phyloP scores from a whole-genome alignment of 371 early-diverging fungal species.

The Funneliformis caledonium region DNA sequence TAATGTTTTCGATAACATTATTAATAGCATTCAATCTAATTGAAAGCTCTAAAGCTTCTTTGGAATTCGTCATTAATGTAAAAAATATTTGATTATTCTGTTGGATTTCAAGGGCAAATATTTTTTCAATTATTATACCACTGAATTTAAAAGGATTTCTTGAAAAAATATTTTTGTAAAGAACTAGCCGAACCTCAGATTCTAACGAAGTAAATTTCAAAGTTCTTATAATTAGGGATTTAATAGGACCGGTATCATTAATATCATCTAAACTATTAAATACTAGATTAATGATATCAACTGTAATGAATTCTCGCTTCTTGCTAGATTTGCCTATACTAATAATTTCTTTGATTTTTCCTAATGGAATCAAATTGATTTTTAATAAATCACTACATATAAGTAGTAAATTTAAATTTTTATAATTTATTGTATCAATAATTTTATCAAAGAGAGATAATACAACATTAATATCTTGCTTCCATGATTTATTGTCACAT shows the following conservation, averaged over 20 bases:
- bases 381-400: background rate
- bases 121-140: constrained; percentile 6
- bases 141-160: constrained; percentile 10
- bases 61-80: background rate
- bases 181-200: background rate
- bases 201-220: constrained; percentile 1
- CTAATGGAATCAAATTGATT: too few species aligned
- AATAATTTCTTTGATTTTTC: background rate
- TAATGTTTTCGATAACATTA: background rate
- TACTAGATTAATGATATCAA: background rate
- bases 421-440: background rate
- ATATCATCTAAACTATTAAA: background rate
- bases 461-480: background rate
- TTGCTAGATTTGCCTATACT: background rate
- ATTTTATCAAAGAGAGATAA: background rate
- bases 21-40: constrained; percentile 2
- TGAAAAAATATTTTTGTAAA: constrained; percentile 13
- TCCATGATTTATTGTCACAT: background rate
- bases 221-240: constrained; percentile 9
- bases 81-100: background rate
- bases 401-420: background rate
- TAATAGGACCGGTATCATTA: background rate
- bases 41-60: constrained; percentile 1
- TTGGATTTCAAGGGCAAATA: constrained; percentile 15
- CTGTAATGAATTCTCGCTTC: too few species aligned